Percentiles rank a stretch among this genome's conserved stretches.
These are phyloP conservation scores for Penicillium occitanis DNA, from an alignment of 2,329 filamentous ascomycete genomes.

Conservation along the genomic window DNA sequence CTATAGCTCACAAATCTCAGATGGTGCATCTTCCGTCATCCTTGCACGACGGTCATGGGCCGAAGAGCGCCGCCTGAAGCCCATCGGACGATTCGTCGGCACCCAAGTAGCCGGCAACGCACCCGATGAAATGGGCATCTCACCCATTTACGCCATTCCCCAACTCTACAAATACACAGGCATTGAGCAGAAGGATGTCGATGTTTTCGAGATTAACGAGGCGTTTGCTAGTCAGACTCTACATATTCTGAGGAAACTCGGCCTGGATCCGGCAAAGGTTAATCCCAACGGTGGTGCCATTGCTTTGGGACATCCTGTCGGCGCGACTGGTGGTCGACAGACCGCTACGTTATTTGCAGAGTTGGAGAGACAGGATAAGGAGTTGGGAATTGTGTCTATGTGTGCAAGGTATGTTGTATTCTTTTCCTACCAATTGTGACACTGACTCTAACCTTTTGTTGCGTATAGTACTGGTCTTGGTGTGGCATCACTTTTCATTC, in stretches of 20 bases:
- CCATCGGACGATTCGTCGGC: constrained; percentile 86
- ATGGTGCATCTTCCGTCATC: constrained; percentile 71
- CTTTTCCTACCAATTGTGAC: neutral
- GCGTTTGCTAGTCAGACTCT: constrained; percentile 95
- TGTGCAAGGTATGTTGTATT: constrained; percentile 54
- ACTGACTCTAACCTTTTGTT: neutral
- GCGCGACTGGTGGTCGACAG: constrained; percentile 80
- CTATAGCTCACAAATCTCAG: constrained; percentile 28
- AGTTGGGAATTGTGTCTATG: constrained; percentile 87
- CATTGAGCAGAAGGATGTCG: constrained; percentile 74
- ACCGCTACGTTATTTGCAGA: constrained; percentile 89
- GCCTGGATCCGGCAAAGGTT: constrained; percentile 64
- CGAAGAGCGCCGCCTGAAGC: constrained; percentile 75
- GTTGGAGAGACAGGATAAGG: constrained; percentile 75
- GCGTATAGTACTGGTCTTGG: constrained; percentile 14
- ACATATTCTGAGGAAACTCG: constrained; percentile 72
- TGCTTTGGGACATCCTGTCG: constrained; percentile 81
- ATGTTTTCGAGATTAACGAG: constrained; percentile 90
- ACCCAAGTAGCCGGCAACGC: constrained; percentile 83
- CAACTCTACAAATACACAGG: constrained; percentile 78
- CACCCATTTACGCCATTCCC: constrained; percentile 55
- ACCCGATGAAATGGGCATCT: constrained; percentile 90
- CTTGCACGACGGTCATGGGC: constrained; percentile 91
- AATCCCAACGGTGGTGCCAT: constrained; percentile 93
- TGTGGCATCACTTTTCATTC: constrained; percentile 18